Percentiles rank a stretch among this genome's conserved stretches.
Conservation (phyloP, 345 rosid genomes). For the Arabis alpina region DNA sequence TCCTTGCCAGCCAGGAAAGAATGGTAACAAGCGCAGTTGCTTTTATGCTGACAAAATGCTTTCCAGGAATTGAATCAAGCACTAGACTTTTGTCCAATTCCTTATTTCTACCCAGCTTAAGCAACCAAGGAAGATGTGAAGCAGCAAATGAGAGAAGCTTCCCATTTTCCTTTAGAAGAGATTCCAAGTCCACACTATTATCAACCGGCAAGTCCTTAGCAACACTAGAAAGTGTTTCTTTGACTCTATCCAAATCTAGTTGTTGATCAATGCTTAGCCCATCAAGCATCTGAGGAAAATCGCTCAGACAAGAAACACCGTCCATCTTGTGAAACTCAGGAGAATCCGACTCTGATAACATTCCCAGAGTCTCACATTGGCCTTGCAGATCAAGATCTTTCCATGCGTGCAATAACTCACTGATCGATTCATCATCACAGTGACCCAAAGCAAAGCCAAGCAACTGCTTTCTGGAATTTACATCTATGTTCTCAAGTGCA, state of each 20-base stretch:
- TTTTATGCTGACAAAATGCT: conserved; percentile 64
- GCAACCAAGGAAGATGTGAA: conserved; percentile 88
- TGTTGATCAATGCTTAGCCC: conserved; percentile 52
- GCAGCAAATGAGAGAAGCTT: conserved; percentile 76
- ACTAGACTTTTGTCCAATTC: conserved; percentile 51
- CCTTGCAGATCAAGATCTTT: conserved; percentile 93
- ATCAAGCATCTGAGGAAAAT: conserved; percentile 54
- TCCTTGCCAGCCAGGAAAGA: conserved; percentile 85
- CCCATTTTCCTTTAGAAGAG: conserved; percentile 67
- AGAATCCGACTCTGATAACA: conserved; percentile 56
- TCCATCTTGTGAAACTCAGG: conserved; percentile 52
- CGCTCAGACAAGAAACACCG: conserved; percentile 54
- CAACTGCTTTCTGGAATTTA: conserved; percentile 74
- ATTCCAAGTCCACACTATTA: conserved; percentile 59
- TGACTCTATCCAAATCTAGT: conserved; percentile 48
- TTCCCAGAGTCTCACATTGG: conserved; percentile 71
- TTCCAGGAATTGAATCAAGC: conserved; percentile 60
- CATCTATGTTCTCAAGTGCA: conserved; percentile 82
- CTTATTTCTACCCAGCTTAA: conserved; percentile 62
- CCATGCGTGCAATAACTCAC: conserved; percentile 96
- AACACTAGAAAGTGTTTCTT: conserved; percentile 59
- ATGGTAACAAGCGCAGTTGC: conserved; percentile 65
- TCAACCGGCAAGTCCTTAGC: conserved; percentile 66
- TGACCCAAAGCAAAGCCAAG: conserved; percentile 93
- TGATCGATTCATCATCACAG: conserved; percentile 90